Base-by-base conservation (phyloP, 1,284 basidiomycete genomes). In the Volvariella volvacea region DNA sequence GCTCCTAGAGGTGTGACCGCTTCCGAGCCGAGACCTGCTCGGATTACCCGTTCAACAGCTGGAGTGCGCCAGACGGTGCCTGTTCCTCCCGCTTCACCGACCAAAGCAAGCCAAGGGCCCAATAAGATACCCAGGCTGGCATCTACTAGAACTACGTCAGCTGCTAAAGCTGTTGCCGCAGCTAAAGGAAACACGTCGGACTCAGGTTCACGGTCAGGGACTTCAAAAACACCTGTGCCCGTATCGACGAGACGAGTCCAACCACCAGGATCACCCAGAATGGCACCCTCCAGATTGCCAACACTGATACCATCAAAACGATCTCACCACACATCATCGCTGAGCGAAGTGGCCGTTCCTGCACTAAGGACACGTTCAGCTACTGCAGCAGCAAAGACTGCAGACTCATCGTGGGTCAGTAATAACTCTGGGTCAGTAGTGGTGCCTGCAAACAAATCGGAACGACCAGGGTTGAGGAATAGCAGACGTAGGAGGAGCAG, bases 91-190 rank as follows among this genome's bases (percentile, higher is more conserved):
- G 62, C 66, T n/a, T 65, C 68, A 4, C 65, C 71, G 1, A 56
- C 60, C 3, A 72, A 71, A 52, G 50, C 60, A 6, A 55, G 66
- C 31, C 75, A 74, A 52, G 68, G 74, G 3, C 80, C 86, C 3
- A 86, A 86, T 59, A 88, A 88, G 65, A 87, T 88, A 45, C 86
- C 86, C 4, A 70, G 84, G 51, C 69, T 88, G 10, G 74, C 83
- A 22, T 62, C 68, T 1, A 71, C 75, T 22, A 74, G 72, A 39
- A 71, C 74, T n/a, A 65, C 68, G 8, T 62, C 69, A n/a, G 68
- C 71, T 44, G 63, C 71, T 4, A 74, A 73, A 55, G 68, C 64
- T n/a, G 68, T 68, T 6, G 68, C 68, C 14, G 68, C 70, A 3
- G 58, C n/a, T n/a, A n/a, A n/a, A n/a, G n/a, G n/a, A n/a, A n/a